Conservation (phyloP, 129 eudicot genomes). For the Centaurea solstitialis region DNA sequence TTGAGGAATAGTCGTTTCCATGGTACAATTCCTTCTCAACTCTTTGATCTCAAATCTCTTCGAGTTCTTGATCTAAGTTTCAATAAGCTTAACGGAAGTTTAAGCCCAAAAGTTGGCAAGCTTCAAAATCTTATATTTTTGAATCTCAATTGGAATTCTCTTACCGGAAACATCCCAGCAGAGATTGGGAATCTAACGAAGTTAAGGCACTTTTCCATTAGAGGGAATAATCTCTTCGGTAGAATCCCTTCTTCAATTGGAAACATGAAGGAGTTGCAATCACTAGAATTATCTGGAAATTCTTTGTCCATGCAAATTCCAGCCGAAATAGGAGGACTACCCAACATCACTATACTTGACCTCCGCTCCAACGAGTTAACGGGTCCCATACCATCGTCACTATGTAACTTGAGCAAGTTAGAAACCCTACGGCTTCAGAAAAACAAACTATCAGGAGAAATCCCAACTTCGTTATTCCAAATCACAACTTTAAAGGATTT, state of each 20-base stretch:
- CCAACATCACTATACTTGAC: conserved; percentile 35
- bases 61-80: not conserved
- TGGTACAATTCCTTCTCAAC: conserved; percentile 32
- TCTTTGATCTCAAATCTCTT: not conserved
- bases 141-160: conserved; percentile 2
- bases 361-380: conserved; percentile 35
- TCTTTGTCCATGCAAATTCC: conserved; percentile 31
- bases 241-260: conserved; percentile 30
- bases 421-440: conserved; percentile 29
- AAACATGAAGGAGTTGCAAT: conserved; percentile 21
- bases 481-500: conserved; percentile 17
- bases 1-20: not conserved
- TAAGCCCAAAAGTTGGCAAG: conserved; percentile 17
- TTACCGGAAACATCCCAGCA: conserved; percentile 28
- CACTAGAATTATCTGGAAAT: conserved; percentile 28
- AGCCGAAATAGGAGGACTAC: conserved; percentile 27
- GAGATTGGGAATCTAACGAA: conserved; percentile 40
- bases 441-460: conserved; percentile 37
- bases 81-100: not conserved
- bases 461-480: conserved; percentile 36
- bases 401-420: conserved; percentile 28
- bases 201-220: conserved; percentile 28
- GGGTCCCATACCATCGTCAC: conserved; percentile 33
- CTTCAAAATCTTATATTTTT: not conserved
- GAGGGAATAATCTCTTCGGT: conserved; percentile 31